These are phyloP conservation scores for Kokia cookei DNA, from an alignment of 441 rosid species.

Conservation along the genomic window DNA sequence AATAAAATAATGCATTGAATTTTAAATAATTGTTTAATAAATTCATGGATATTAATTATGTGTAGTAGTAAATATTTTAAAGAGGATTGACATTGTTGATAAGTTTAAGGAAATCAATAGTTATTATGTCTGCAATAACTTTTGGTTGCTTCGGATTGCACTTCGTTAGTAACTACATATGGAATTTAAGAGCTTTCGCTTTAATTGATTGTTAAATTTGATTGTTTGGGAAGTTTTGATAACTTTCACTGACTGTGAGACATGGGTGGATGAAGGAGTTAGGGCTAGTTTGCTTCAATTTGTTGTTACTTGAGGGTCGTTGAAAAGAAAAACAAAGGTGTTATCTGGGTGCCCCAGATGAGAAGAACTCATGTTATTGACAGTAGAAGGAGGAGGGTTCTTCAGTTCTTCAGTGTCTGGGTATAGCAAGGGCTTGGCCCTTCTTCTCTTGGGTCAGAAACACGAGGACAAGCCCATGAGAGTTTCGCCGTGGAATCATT, in stretches of 20 bases:
- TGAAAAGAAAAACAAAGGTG: conserved; percentile 12
- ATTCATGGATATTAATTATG: neutral
- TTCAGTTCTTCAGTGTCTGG: conserved; percentile 98
- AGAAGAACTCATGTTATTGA: conserved; percentile 85
- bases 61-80: neutral
- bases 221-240: conserved; percentile 1
- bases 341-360: conserved; percentile 50
- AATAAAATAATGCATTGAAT: neutral
- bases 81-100: neutral
- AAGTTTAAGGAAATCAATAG: neutral
- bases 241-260: conserved; percentile 12
- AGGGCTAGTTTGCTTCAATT: conserved; percentile 6
- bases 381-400: conserved; percentile 99
- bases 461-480: conserved; percentile 77
- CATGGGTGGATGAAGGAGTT: conserved; percentile 22
- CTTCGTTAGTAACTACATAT: neutral
- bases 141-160: neutral
- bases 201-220: too few species aligned
- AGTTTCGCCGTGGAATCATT: conserved; percentile 86
- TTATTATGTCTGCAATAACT: neutral
- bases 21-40: neutral
- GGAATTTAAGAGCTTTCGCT: neutral
- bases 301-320: conserved; percentile 11
- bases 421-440: conserved; percentile 86
- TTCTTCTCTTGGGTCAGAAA: conserved; percentile 83